A percentile compares a stretch with the other conserved stretches of the same genome.
phyloP scores from a whole-genome alignment of 2,329 filamentous ascomycete genomes.

The Eurotiales sp. region DNA sequence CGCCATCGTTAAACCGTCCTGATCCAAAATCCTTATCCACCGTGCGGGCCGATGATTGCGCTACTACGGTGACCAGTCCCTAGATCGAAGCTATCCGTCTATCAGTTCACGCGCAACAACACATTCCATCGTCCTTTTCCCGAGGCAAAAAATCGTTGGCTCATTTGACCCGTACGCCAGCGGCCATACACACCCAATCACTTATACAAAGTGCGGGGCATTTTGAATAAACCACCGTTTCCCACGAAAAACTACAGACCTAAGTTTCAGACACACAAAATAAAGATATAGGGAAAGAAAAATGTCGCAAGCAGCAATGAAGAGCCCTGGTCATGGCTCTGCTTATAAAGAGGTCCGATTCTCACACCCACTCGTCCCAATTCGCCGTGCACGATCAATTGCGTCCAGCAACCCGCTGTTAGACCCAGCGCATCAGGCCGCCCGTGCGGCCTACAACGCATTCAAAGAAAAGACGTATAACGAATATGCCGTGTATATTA shows the following conservation, averaged over 20 bases:
- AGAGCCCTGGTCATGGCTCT: conserved; percentile 1
- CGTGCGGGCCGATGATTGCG: conserved; percentile 6
- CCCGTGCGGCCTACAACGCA: conserved; percentile 17
- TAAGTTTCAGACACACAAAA: not conserved
- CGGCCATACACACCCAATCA: too few species aligned
- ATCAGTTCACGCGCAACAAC: not conserved
- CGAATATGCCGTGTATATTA: conserved; percentile 36
- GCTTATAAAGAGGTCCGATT: conserved; percentile 41
- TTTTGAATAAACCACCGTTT: not conserved
- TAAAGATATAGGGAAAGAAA: not conserved
- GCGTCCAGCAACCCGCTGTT: conserved; percentile 32
- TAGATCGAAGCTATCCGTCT: not conserved
- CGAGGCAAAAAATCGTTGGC: not conserved
- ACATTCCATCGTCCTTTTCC: not conserved
- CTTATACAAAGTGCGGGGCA: conserved; percentile 3
- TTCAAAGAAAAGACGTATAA: conserved; percentile 3
- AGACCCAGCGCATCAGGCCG: conserved; percentile 22
- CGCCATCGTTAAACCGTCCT: not conserved
- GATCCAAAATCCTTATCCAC: not conserved
- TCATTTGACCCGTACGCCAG: not conserved
- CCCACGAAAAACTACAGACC: not conserved
- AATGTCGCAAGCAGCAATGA: conserved; percentile 6
- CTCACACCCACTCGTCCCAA: conserved; percentile 34
- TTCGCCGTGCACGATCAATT: conserved; percentile 38
- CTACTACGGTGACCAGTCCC: not conserved